Percentiles rank a stretch among this genome's conserved stretches.
Evolutionary conservation across 148 eudicot species (phyloP).

Genomic region (Fallopia convolvulus): DNA sequence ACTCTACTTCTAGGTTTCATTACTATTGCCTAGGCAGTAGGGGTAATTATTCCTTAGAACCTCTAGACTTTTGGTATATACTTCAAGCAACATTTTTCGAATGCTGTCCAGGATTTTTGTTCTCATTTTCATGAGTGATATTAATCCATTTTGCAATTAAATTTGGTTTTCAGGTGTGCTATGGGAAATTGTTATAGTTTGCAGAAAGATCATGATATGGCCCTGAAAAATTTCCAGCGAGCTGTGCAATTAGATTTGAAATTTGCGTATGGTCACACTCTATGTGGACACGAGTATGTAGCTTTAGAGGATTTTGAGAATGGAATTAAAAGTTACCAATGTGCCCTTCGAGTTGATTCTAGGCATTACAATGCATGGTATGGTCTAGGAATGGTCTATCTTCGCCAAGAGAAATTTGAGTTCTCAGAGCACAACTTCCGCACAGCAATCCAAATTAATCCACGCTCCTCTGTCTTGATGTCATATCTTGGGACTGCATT

Average conservation of each 20-base stretch:
- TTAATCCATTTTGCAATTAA: background rate
- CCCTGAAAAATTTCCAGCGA: conserved; percentile 87
- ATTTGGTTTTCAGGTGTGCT: conserved; percentile 61
- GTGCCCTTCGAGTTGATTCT: conserved; percentile 78
- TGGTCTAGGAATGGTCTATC: conserved; percentile 96
- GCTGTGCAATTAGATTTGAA: conserved; percentile 74
- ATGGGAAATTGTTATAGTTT: conserved; percentile 98
- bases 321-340: conserved; percentile 81
- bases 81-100: background rate
- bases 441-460: conserved; percentile 72
- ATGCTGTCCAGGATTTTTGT: background rate
- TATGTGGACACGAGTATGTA: conserved; percentile 96
- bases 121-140: background rate
- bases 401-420: conserved; percentile 92
- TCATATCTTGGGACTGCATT: conserved; percentile 94
- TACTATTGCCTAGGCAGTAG: too few species aligned
- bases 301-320: conserved; percentile 93
- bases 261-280: conserved; percentile 92
- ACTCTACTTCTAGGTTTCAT: too few species aligned
- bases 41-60: too few species aligned
- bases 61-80: background rate
- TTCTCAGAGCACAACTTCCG: conserved; percentile 94
- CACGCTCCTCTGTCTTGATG: conserved; percentile 88
- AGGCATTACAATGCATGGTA: conserved; percentile 99
- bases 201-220: conserved; percentile 97